phyloP scores from a whole-genome alignment of 2,329 filamentous ascomycete genomes.

The Leptodontidium sp. region DNA sequence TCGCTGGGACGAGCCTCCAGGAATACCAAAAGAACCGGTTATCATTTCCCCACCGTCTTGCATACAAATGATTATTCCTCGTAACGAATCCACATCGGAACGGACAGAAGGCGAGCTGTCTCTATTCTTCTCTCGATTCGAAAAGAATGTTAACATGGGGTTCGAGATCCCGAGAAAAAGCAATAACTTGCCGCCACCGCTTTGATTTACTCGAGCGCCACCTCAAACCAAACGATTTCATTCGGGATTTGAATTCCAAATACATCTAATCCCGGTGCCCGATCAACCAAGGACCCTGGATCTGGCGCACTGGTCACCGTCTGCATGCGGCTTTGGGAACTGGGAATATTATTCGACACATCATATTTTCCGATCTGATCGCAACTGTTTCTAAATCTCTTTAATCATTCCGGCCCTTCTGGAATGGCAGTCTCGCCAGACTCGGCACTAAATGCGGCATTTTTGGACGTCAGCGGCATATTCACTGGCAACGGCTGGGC shows the following conservation, averaged over 20 bases:
- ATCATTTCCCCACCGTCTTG: background rate
- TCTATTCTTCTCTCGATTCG: background rate
- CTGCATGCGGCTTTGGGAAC: background rate
- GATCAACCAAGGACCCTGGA: background rate
- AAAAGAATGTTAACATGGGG: background rate
- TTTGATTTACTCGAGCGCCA: background rate
- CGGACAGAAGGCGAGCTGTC: background rate
- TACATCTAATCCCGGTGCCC: background rate
- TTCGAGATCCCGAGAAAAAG: conserved; percentile 18
- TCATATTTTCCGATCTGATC: conserved; percentile 8
- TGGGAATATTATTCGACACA: background rate
- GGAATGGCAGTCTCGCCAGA: background rate
- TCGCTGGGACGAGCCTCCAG: background rate
- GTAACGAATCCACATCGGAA: background rate
- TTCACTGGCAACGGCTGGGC: background rate
- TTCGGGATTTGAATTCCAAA: conserved; percentile 17
- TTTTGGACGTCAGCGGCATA: conserved; percentile 6
- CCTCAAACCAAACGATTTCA: background rate
- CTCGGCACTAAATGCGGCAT: background rate
- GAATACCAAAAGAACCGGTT: background rate
- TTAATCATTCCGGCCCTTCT: background rate
- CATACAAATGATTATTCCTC: background rate
- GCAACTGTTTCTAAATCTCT: background rate
- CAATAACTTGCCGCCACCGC: conserved; percentile 3
- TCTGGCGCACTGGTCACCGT: background rate